Evolutionary conservation across 1,139 yeast species (phyloP), one percentile per base, ranked within the genome.

Genomic region (Nadsonia starkeyi-henricii): DNA sequence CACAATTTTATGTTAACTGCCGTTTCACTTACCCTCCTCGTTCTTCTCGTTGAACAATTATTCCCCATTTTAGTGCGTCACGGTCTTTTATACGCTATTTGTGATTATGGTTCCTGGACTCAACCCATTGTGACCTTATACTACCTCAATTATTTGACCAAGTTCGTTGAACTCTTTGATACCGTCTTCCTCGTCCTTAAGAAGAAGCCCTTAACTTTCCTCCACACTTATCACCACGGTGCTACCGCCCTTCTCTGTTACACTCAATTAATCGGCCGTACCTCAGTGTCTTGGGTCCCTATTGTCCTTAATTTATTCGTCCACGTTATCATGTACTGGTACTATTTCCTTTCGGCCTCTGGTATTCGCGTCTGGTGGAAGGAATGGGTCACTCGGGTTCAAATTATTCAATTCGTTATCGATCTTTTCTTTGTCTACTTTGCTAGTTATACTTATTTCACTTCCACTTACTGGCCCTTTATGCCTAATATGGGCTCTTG

Each of bases 361-460:
- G 95, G 96, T 53, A 85, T 89, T 64, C 81, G 91, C 60, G 96
- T 91, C 52, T 89, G 97, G 97, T 91, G 98, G 98, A 91, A 91
- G 71, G 95, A 89, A 71, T 91, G 96, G 96, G 96, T 91, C 58
- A 91, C 98, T 48, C 78, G 95, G 58, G 81, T 85, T 75, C 98
- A 91, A 73, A 91, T 91, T 69, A 77, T 85, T 60, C 98, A 91
- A 71, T 91, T 91, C 62, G 72, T 91, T 61, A 75, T 91, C 61
- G 98, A 91, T 67, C 77, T 91, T 64, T 78, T 76, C 45, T 88
- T 88, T 63, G 95, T 89, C 56, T 89, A 88, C 73, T 85, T 85
- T 65, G 96, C 96, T 50, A 81, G 95, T 50, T 89, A 85, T 73
- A 66, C 70, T 47, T 70, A 73, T 57, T 65, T 66, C 52, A 62